These are phyloP conservation scores for Aurinia saxatilis DNA, from an alignment of 345 rosid genomes.

Conservation along the genomic window DNA sequence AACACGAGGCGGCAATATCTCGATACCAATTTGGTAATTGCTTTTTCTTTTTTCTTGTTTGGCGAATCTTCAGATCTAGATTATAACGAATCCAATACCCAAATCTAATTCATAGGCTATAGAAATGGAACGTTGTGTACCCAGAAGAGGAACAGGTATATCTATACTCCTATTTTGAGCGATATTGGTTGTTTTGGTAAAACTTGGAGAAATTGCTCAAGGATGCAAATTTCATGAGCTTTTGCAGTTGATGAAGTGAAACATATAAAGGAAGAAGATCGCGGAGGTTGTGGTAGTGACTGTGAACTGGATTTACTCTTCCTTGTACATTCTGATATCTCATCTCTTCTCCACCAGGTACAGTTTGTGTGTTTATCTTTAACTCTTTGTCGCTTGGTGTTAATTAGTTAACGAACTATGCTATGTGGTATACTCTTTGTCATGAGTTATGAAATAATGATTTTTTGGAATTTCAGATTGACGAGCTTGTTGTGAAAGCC, in stretches of 20 bases:
- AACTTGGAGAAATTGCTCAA: background rate
- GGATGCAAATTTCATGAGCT: background rate
- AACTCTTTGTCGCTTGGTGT: background rate
- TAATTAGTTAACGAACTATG: no score
- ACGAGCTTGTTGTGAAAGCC: slow-evolving; percentile 75
- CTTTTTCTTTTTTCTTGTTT: background rate
- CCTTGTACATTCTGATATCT: slow-evolving; percentile 63
- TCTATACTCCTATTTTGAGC: background rate
- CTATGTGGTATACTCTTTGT: background rate
- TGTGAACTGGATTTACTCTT: slow-evolving; percentile 49
- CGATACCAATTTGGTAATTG: background rate
- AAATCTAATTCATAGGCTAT: no score
- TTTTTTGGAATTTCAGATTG: slow-evolving; percentile 43
- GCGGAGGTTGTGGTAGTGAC: slow-evolving; percentile 15
- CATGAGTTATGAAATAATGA: background rate
- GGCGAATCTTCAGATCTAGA: slow-evolving; percentile 14
- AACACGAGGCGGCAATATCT: background rate
- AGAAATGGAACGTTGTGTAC: slow-evolving; percentile 12
- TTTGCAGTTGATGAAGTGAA: slow-evolving; percentile 13
- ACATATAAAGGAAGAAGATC: slow-evolving; percentile 13
- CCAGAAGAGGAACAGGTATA: slow-evolving; percentile 10
- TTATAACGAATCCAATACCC: background rate
- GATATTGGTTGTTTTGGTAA: background rate
- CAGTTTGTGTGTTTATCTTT: background rate
- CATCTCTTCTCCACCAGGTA: slow-evolving; percentile 56